Percentiles rank a stretch among this genome's conserved stretches.
Evolutionary conservation across 2,329 filamentous ascomycete species (phyloP).

Genomic region (Diaporthe vaccinii): DNA sequence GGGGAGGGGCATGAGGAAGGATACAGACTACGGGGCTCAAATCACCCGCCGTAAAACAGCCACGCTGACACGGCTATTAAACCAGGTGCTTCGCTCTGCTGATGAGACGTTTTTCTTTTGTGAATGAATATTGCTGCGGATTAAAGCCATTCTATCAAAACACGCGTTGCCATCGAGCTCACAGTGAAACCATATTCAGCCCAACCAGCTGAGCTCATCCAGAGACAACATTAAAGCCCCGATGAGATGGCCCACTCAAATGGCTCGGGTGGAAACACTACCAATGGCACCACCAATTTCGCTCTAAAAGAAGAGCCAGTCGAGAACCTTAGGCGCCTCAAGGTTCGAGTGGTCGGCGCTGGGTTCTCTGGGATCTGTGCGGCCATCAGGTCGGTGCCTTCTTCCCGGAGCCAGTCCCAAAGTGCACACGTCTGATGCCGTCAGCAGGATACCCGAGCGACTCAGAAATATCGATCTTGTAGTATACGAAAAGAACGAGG

Average conservation of each 20-base stretch:
- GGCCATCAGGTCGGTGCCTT: slow-evolving; percentile 48
- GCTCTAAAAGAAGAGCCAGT: slow-evolving; percentile 48
- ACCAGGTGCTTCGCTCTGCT: background rate
- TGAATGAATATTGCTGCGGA: too few species aligned
- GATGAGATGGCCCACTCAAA: slow-evolving; percentile 1
- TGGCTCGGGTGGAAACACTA: background rate
- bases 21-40: background rate
- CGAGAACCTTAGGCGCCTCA: slow-evolving; percentile 51
- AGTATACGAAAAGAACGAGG: slow-evolving; percentile 53
- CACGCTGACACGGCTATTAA: background rate
- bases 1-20: background rate
- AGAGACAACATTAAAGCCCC: background rate
- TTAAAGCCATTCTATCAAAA: background rate
- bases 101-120: too few species aligned
- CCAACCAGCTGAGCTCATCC: background rate
- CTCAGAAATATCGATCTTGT: slow-evolving; percentile 52
- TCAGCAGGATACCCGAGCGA: slow-evolving; percentile 49
- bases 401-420: background rate
- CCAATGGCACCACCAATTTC: slow-evolving; percentile 36
- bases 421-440: background rate
- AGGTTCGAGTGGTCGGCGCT: slow-evolving; percentile 47
- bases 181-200: background rate
- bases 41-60: background rate
- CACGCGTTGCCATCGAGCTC: background rate
- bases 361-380: slow-evolving; percentile 39